Conservation (phyloP, 768 basidiomycete species). For the Rhodosporidiobolus sp. region DNA sequence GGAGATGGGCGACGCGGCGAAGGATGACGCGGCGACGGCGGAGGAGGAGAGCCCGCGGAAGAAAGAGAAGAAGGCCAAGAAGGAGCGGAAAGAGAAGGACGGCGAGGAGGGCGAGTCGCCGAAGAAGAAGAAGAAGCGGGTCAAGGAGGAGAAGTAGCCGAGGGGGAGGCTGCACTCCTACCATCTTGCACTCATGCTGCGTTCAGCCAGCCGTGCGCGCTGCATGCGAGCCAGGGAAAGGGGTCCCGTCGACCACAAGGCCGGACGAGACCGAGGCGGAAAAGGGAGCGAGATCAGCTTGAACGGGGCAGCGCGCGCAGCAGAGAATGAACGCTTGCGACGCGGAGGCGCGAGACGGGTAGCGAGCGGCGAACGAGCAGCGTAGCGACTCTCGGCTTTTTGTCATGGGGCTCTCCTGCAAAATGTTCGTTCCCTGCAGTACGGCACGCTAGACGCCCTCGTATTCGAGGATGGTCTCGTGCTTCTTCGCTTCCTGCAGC, state of each 20-base stretch:
- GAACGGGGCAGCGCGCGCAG: too few relatives aligned
- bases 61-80: constrained; percentile 12
- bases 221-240: too few relatives aligned
- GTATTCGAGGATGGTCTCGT: constrained; percentile 30
- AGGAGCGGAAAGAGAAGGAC: not conserved
- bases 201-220: too few relatives aligned
- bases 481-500: constrained; percentile 1
- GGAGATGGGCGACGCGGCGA: not conserved
- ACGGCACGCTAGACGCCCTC: constrained; percentile 10
- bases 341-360: too few relatives aligned
- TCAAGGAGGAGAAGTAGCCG: not conserved
- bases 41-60: constrained; percentile 6
- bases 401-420: too few relatives aligned
- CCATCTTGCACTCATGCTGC: too few relatives aligned
- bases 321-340: too few relatives aligned
- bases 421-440: too few relatives aligned
- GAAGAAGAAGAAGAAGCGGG: constrained; percentile 24
- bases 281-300: too few relatives aligned
- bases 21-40: not conserved
- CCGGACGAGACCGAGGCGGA: too few relatives aligned
- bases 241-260: too few relatives aligned
- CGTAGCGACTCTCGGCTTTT: not conserved
- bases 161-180: not conserved
- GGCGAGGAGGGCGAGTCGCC: not conserved
- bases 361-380: too few relatives aligned